Percentiles rank a stretch among this genome's conserved stretches.
Evolutionary conservation across 2,329 filamentous ascomycete species (phyloP).

Genomic region (Alternaria sp.): DNA sequence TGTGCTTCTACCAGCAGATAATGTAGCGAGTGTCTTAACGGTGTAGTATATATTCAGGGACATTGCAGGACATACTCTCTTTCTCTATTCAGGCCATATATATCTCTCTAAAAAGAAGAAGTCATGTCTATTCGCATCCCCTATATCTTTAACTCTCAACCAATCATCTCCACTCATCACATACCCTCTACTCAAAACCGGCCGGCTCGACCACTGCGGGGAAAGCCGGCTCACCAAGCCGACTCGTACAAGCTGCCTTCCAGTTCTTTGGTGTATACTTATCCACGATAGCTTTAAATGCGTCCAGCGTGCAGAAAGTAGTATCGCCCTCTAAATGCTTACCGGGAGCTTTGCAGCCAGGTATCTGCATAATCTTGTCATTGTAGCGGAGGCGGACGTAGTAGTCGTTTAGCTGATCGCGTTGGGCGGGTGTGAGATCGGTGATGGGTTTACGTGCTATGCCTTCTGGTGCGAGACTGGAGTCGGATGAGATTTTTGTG

Average conservation of each 20-base stretch:
- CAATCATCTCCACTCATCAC: not conserved
- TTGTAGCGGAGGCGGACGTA: slow-evolving; percentile 94
- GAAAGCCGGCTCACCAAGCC: slow-evolving; percentile 64
- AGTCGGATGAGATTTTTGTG: slow-evolving; percentile 18
- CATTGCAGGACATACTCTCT: too few relatives aligned
- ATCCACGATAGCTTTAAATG: slow-evolving; percentile 93
- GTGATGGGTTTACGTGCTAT: slow-evolving; percentile 69
- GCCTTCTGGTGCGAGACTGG: slow-evolving; percentile 36
- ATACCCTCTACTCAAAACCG: slow-evolving; percentile 35
- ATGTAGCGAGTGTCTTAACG: too few relatives aligned
- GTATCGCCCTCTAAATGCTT: slow-evolving; percentile 89
- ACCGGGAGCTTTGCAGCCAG: slow-evolving; percentile 77
- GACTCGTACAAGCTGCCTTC: slow-evolving; percentile 68
- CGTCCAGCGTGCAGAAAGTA: slow-evolving; percentile 89
- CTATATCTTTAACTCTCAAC: too few relatives aligned
- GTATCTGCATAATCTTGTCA: slow-evolving; percentile 80
- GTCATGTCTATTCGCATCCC: not conserved
- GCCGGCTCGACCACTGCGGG: slow-evolving; percentile 52
- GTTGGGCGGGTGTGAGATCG: slow-evolving; percentile 66
- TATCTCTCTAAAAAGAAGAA: too few relatives aligned
- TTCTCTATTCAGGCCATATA: not conserved
- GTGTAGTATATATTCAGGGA: too few relatives aligned
- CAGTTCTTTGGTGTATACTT: slow-evolving; percentile 86
- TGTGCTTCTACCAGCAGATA: too few relatives aligned
- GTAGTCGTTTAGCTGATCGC: slow-evolving; percentile 72